phyloP scores from a whole-genome alignment of 1,284 basidiomycete species.

The Leccinum variabile region DNA sequence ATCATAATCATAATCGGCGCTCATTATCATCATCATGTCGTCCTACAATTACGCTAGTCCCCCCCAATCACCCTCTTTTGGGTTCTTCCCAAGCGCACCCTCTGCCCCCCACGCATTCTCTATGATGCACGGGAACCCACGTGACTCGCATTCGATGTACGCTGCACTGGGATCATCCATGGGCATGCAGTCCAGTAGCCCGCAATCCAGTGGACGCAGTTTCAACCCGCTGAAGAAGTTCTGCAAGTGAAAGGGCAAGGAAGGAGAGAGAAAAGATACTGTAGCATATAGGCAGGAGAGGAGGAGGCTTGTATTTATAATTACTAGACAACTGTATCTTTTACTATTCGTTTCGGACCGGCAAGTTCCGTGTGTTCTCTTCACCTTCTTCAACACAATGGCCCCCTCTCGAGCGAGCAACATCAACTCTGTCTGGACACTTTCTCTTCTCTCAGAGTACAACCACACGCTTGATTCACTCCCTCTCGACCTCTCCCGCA shows the following conservation, averaged over 20 bases:
- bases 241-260: constrained; percentile 16
- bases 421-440: constrained; percentile 53
- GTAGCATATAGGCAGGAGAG: not conserved
- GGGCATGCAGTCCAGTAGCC: constrained; percentile 23
- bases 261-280: not conserved
- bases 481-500: constrained; percentile 91
- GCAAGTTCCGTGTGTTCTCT: constrained; percentile 26
- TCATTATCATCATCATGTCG: constrained; percentile 44
- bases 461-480: constrained; percentile 92
- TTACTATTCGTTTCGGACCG: constrained; percentile 25
- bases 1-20: not conserved
- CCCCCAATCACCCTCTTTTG: constrained; percentile 54
- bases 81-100: constrained; percentile 60
- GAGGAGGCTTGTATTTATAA: not conserved
- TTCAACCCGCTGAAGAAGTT: constrained; percentile 34
- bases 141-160: constrained; percentile 65
- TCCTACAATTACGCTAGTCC: constrained; percentile 39
- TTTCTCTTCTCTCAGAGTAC: constrained; percentile 76
- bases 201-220: constrained; percentile 24
- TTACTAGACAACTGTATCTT: not conserved
- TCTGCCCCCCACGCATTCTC: constrained; percentile 64
- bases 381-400: constrained; percentile 9
- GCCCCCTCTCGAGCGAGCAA: constrained; percentile 37
- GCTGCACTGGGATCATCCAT: constrained; percentile 49
- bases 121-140: constrained; percentile 63